Percentiles rank a stretch among this genome's conserved stretches.
Evolutionary conservation across 805 yeast genomes (phyloP).

Genomic region (Hanseniaspora lachancei): DNA sequence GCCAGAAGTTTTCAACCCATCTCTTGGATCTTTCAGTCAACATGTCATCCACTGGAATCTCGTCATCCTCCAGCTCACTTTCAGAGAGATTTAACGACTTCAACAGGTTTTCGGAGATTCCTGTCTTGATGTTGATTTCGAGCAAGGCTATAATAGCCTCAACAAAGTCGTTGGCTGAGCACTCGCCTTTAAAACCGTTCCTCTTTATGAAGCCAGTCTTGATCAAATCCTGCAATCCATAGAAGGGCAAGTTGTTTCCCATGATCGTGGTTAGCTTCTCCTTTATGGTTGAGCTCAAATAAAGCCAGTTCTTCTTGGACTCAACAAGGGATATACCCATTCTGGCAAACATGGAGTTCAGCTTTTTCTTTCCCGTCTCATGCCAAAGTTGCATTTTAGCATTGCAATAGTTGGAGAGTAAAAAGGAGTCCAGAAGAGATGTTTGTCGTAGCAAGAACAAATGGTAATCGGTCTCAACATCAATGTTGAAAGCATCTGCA

Average conservation of each 20-base stretch:
- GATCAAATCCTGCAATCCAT: slow-evolving; percentile 70
- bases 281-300: slow-evolving; percentile 71
- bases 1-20: slow-evolving; percentile 68
- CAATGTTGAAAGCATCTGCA: slow-evolving; percentile 36
- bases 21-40: slow-evolving; percentile 38
- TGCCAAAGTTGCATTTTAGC: slow-evolving; percentile 81
- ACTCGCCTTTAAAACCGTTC: slow-evolving; percentile 74
- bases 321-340: slow-evolving; percentile 87
- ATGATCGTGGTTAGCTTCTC: slow-evolving; percentile 58
- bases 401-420: slow-evolving; percentile 81
- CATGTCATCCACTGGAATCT: slow-evolving; percentile 15
- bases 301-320: slow-evolving; percentile 88
- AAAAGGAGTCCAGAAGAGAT: slow-evolving; percentile 81
- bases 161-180: slow-evolving; percentile 86
- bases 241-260: slow-evolving; percentile 52
- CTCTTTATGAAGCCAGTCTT: slow-evolving; percentile 78
- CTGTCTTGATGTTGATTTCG: slow-evolving; percentile 41
- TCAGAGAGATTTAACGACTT: slow-evolving; percentile 19
- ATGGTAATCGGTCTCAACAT: slow-evolving; percentile 71
- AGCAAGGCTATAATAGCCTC: slow-evolving; percentile 76
- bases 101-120: slow-evolving; percentile 17
- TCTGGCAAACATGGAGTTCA: slow-evolving; percentile 84
- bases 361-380: slow-evolving; percentile 73
- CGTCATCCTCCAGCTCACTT: slow-evolving; percentile 5
- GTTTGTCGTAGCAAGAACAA: slow-evolving; percentile 81